Base-by-base conservation (phyloP, 2,329 filamentous ascomycete species). In the Orbilia ellipsospora region DNA sequence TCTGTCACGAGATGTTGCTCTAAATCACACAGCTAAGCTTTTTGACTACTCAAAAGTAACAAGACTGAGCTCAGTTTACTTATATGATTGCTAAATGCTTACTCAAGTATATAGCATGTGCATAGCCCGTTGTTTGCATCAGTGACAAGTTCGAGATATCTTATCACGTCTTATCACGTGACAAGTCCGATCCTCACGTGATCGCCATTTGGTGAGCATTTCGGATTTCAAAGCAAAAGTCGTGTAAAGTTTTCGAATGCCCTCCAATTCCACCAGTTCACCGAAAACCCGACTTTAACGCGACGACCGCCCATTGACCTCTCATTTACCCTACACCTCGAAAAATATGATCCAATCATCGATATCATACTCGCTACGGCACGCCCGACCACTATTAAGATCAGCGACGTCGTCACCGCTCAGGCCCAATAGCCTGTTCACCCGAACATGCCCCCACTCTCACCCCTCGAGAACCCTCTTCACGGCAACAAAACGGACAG, bases 401-500 rank as follows among this genome's bases (percentile, higher is more conserved):
- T 52, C 67, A 57, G 40, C 77, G 64, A 69, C 64, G 72, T 56
- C 60, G 72, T 56, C 54, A 67, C 61, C 67, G 13, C 65, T 63
- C n/a, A 50, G 60, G 59, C 66, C 67, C 45, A 55, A 55, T 52
- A n/a, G 56, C 31, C 59, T 50, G 31, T 54, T 44, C 26, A 55
- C 31, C 48, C 26, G 64, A 54, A 62, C 40, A 59, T 64, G 36
- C 26, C 63, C 57, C 16, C 51, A 67, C 23, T 44, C 62, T n/a
- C 20, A 73, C 61, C 50, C 73, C n/a, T 55, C 51, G 15, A 72
- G 73, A 45, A 63, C 65, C 13, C 59, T 67, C 18, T 78, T 89
- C 80, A 89, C 85, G 84, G 88, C 86, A 78, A 84, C 85, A 77
- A 84, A 86, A 65, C 84, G 90, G 2, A 85, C 88, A 78, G 85